Conservation (phyloP, 768 basidiomycete species). For the Stropharia rugosoannulata region DNA sequence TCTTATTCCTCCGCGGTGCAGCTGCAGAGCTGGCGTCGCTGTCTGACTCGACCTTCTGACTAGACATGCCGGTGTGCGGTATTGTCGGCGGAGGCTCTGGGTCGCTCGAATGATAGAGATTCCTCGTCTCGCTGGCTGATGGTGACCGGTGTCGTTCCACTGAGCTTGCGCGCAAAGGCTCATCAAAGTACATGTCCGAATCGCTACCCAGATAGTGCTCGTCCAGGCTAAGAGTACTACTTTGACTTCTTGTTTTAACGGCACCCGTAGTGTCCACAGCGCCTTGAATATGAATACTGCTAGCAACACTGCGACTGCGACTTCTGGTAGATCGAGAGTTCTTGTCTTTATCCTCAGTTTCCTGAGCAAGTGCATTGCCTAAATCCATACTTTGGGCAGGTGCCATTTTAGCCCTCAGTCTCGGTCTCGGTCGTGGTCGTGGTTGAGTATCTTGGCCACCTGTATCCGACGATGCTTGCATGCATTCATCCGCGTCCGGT, state of each 20-base stretch:
- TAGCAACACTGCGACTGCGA: constrained; percentile 11
- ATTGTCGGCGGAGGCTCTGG: not conserved
- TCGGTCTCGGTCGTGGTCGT: constrained; percentile 11
- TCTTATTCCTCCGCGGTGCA: not conserved
- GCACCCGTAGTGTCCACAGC: not conserved
- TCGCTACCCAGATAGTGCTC: not conserved
- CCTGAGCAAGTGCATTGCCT: constrained; percentile 10
- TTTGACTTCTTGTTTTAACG: too few relatives aligned
- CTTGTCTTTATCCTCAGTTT: constrained; percentile 3
- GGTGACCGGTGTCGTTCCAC: constrained; percentile 14
- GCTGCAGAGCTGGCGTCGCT: not conserved
- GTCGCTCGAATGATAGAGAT: not conserved
- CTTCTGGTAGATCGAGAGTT: constrained; percentile 1
- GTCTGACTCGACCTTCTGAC: constrained; percentile 3
- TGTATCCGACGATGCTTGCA: not conserved
- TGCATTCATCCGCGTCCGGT: not conserved
- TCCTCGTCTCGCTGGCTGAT: constrained; percentile 17
- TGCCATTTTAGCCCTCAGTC: constrained; percentile 16
- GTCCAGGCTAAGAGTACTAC: too few relatives aligned
- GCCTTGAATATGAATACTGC: constrained; percentile 6
- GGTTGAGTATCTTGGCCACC: not conserved
- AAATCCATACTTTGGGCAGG: constrained; percentile 21
- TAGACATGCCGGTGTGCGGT: constrained; percentile 5
- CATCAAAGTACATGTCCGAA: constrained; percentile 12
- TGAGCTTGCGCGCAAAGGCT: constrained; percentile 7